phyloP scores from a whole-genome alignment of 306 rosid species.

The Datisca glomerata region DNA sequence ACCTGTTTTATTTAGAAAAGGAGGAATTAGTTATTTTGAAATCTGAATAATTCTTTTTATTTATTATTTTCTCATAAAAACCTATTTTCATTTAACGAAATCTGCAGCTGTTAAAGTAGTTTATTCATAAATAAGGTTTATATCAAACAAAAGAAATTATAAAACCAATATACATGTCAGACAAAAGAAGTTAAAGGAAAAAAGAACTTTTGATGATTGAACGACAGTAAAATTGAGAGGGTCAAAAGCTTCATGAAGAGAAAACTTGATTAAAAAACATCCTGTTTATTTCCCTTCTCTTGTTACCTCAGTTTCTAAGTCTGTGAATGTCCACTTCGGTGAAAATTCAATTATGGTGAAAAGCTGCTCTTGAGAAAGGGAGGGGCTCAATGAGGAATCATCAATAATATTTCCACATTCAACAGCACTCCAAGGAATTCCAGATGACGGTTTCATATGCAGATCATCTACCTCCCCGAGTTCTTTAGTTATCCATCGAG shows the following conservation, averaged over 20 bases:
- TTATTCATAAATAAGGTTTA: too few relatives aligned
- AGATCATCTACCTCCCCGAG: constrained; percentile 74
- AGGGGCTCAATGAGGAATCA: constrained; percentile 73
- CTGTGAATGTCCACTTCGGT: constrained; percentile 66
- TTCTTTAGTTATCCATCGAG: constrained; percentile 66
- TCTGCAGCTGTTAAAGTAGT: too few relatives aligned
- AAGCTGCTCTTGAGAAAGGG: constrained; percentile 79
- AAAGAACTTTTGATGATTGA: neutral
- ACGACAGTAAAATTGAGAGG: neutral
- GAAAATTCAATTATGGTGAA: constrained; percentile 68
- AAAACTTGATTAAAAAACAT: neutral
- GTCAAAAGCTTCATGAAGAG: neutral
- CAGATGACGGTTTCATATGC: constrained; percentile 66
- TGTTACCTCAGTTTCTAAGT: constrained; percentile 51
- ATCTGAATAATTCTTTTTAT: neutral
- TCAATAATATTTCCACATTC: constrained; percentile 52
- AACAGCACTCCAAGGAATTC: constrained; percentile 69
- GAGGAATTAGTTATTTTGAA: constrained; percentile 3
- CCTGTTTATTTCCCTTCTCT: constrained; percentile 8
- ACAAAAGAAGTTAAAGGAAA: neutral
- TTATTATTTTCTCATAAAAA: too few relatives aligned
- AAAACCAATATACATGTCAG: too few relatives aligned
- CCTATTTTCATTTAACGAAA: too few relatives aligned
- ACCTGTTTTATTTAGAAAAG: constrained; percentile 39
- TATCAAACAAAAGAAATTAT: neutral